phyloP scores from a whole-genome alignment of 2,329 filamentous ascomycete genomes.

The Aureobasidium uvarum region DNA sequence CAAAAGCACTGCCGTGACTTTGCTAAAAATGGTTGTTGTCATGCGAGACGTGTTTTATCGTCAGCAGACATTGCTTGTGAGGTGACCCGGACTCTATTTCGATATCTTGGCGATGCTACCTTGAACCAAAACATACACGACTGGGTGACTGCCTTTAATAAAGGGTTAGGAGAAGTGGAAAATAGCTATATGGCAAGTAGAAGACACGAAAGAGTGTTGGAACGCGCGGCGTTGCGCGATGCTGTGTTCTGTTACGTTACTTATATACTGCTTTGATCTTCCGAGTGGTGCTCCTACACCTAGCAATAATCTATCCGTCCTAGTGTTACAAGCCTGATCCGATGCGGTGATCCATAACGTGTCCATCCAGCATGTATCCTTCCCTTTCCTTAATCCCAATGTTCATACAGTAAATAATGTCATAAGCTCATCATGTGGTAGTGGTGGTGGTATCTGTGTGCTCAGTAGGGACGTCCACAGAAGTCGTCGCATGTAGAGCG shows the following conservation, averaged over 20 bases:
- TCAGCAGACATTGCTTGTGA: background rate
- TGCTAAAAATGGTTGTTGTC: background rate
- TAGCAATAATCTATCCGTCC: constrained; percentile 6
- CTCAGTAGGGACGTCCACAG: background rate
- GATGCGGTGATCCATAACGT: background rate
- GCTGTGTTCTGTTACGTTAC: background rate
- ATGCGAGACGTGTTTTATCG: background rate
- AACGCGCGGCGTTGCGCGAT: background rate
- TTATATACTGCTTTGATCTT: background rate
- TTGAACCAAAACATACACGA: background rate
- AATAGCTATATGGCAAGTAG: too few species aligned
- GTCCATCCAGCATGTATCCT: background rate
- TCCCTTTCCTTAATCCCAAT: background rate
- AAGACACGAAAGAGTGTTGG: too few species aligned
- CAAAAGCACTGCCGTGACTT: too few species aligned
- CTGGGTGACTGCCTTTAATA: background rate
- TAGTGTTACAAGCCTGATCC: background rate
- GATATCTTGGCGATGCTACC: too few species aligned
- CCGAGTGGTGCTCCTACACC: background rate
- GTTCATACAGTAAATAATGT: constrained; percentile 23
- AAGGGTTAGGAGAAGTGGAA: background rate
- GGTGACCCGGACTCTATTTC: background rate
- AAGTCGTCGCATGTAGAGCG: constrained; percentile 13
- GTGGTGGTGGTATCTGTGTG: background rate
- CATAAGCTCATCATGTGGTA: constrained; percentile 21